Evolutionary conservation across 805 yeast genomes (phyloP), one percentile per base, ranked within the genome.

Genomic region (Blastobotrys mokoenaii): DNA sequence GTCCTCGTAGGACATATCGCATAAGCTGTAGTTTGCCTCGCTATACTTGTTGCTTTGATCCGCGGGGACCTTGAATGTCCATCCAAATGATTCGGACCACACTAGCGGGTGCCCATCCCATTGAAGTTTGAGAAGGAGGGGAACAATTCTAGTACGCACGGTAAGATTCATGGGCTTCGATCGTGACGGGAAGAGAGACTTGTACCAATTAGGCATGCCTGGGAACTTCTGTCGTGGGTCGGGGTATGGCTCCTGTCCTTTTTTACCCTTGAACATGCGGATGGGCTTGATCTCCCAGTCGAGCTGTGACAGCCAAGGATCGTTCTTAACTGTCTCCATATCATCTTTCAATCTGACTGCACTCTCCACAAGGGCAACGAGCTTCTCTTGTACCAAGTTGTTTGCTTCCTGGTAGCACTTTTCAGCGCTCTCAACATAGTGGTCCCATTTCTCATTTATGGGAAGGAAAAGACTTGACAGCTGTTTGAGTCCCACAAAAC

Each of bases 161-260:
- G 93, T 78, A 11, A 93, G 63, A 32, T 70, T 76, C 56, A 86
- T 71, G 16, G 67, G 71, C 2, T 65, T 61, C 4, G 54, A 49
- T 10, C 69, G 64, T 8, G 64, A 53, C 0, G 70, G 64, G 51
- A 69, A 67, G 40, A 79, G 53, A 11, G 78, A 79, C 48, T 83
- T 76, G 62, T 85, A 94, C 99, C 99, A 93, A 52, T 82, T 82
- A 0, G 99, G 99, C 55, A 73, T 86, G 0, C 96, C 97, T 0
- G 95, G 94, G 40, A 86, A 59, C 54, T 77, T 87, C 61, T 86
- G 95, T 20, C 75, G 78, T 45, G 85, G 84, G 27, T 55, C 57
- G 4, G 53, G 57, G 11, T 62, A 48, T 1, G 62, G 54, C 4
- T 57, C 61, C 2, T 57, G 61, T 18, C 68, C 72, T 1, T 93